Evolutionary conservation across 768 basidiomycete species (phyloP), one percentile per base, ranked within the genome.

Genomic region (Boletus eberwhitei): DNA sequence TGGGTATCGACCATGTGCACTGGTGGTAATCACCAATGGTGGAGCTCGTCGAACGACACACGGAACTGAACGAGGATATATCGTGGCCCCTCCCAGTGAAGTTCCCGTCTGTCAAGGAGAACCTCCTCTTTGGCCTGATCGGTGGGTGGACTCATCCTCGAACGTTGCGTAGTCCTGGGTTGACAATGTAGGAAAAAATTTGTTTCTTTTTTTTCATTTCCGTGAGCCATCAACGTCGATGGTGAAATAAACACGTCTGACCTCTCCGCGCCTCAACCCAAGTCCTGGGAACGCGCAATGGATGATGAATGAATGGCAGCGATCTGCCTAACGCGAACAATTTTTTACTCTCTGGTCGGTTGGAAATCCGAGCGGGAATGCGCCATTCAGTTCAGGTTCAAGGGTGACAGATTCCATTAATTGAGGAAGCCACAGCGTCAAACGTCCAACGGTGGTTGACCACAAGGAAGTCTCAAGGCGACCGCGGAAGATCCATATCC

Each of bases 391-490:
- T 47, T 21, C 55, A 55, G 42, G 51, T 49, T 48, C 38, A 17
- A 51, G 48, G 55, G 53, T 35, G 48, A 37, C 36, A 41, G 38
- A 35, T 48, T 62, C 65, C 55, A 65, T 66, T 66, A 65, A 66
- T 65, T 41, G 57, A 59, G 45, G 57, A 39, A 52, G 51, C 40
- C 40, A 37, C 40, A 34, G 26, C 8, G 12, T 19, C 29, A 34
- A 52, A 53, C 51, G 42, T 57, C 50, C 56, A 38, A 50, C 36
- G 35, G 40, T 36, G 45, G 35, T 45, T 26, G 24, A 53, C 55
- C 64, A 46, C 64, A 65, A 65, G 60, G 64, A 65, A 42, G 55
- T 59, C 65, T 68, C 56, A 47, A 58, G 65, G 65, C 61, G 43
- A 68, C 58, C 63, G 51, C 64, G 43, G 66, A 58, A 40, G 38